phyloP scores from a whole-genome alignment of 2,329 filamentous ascomycete species.

The Huntiella omanensis region DNA sequence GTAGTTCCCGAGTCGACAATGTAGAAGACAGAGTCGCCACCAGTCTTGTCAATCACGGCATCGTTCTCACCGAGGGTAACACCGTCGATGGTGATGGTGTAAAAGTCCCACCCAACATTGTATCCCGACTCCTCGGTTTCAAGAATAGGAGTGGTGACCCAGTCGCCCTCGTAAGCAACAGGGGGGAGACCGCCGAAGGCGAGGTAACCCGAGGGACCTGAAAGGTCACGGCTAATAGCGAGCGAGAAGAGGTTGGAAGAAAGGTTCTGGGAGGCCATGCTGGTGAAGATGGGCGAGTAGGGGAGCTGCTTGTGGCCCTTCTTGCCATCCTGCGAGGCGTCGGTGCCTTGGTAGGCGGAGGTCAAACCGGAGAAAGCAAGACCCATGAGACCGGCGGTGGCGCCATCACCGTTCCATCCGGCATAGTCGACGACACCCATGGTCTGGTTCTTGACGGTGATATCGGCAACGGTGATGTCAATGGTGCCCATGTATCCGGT shows the following conservation, averaged over 20 bases:
- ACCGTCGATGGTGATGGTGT: conserved; percentile 14
- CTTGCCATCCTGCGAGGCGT: neutral
- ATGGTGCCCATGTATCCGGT: conserved; percentile 3
- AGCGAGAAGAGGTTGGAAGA: conserved; percentile 5
- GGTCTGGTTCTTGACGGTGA: conserved; percentile 7
- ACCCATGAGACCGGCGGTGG: conserved; percentile 6
- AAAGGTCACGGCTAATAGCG: conserved; percentile 1
- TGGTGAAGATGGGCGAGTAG: conserved; percentile 8
- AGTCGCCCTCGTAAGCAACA: conserved; percentile 3
- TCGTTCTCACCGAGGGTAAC: conserved; percentile 6
- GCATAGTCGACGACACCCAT: conserved; percentile 6
- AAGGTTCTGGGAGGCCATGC: conserved; percentile 1
- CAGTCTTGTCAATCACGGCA: conserved; percentile 11
- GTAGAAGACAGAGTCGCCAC: conserved; percentile 7
- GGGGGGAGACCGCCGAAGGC: conserved; percentile 9
- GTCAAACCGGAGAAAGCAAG: conserved; percentile 7
- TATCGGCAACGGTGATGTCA: conserved; percentile 5
- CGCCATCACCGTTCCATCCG: conserved; percentile 2
- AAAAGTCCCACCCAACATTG: conserved; percentile 2
- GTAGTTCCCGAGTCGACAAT: conserved; percentile 17
- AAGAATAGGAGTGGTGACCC: conserved; percentile 5
- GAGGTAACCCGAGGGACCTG: conserved; percentile 4
- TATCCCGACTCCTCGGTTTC: conserved; percentile 3
- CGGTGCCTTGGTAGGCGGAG: conserved; percentile 4
- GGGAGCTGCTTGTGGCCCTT: neutral